phyloP scores from a whole-genome alignment of 2,329 filamentous ascomycete species.

The Alternaria arborescens region DNA sequence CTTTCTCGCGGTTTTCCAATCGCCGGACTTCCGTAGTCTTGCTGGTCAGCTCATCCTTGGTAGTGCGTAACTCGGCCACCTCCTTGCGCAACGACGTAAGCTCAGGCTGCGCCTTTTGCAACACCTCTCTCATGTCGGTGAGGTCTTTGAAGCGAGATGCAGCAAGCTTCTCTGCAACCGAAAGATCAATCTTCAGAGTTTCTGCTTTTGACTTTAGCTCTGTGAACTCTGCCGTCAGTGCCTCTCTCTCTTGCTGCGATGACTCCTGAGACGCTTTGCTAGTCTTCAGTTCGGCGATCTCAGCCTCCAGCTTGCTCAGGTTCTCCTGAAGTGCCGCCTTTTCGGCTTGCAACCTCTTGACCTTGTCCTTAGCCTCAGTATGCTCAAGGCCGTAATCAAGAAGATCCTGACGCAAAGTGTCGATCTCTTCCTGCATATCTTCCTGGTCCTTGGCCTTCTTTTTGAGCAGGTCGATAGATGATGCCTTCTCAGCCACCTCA shows the following conservation, averaged over 20 bases:
- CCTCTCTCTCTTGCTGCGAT: constrained; percentile 62
- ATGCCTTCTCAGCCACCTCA: constrained; percentile 65
- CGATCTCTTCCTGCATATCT: constrained; percentile 83
- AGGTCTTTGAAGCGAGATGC: constrained; percentile 89
- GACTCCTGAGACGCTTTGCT: constrained; percentile 58
- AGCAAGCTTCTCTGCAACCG: constrained; percentile 84
- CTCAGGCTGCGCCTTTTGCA: constrained; percentile 88
- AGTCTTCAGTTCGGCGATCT: constrained; percentile 67
- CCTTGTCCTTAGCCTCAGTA: constrained; percentile 80
- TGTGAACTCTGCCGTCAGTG: constrained; percentile 71
- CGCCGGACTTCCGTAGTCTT: constrained; percentile 71
- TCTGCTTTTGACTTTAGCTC: constrained; percentile 75
- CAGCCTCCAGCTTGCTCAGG: constrained; percentile 74
- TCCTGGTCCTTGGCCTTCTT: constrained; percentile 78
- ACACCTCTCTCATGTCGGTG: constrained; percentile 77
- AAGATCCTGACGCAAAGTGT: constrained; percentile 81
- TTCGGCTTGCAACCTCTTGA: constrained; percentile 74
- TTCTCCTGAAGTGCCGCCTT: constrained; percentile 71
- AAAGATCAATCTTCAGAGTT: constrained; percentile 81
- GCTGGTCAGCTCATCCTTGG: constrained; percentile 76
- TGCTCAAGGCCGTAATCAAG: constrained; percentile 82
- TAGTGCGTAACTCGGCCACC: constrained; percentile 74
- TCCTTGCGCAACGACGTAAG: constrained; percentile 81
- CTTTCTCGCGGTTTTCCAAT: constrained; percentile 84
- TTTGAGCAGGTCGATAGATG: constrained; percentile 74